Evolutionary conservation across 441 rosid genomes (phyloP).

Genomic region (Populus hybrid): DNA sequence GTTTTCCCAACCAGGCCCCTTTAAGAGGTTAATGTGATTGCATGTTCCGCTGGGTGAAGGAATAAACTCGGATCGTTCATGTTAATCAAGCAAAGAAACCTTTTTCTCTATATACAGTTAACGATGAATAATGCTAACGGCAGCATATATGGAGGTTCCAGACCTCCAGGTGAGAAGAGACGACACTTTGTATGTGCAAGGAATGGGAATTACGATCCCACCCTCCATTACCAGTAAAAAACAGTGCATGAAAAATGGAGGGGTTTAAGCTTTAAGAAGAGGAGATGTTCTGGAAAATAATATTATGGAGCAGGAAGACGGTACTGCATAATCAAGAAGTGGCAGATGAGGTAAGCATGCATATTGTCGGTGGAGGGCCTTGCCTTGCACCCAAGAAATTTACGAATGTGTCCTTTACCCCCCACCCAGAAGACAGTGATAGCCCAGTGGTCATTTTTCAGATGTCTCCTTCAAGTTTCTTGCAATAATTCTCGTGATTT

Average conservation of each 20-base stretch:
- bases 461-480: background rate
- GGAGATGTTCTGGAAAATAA: background rate
- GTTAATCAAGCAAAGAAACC: background rate
- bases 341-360: conserved; percentile 4
- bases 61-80: background rate
- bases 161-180: background rate
- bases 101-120: too few relatives aligned
- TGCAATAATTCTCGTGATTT: background rate
- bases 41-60: too few relatives aligned
- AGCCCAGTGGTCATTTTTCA: background rate
- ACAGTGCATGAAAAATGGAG: background rate
- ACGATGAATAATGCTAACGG: background rate
- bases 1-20: too few relatives aligned
- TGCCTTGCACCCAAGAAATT: background rate
- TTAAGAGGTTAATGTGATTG: too few relatives aligned
- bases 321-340: background rate
- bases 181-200: conserved; percentile 1
- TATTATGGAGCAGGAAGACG: too few relatives aligned
- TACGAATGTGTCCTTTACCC: background rate
- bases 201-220: background rate
- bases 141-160: background rate
- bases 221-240: background rate
- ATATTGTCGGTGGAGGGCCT: conserved; percentile 2
- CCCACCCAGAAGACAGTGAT: background rate
- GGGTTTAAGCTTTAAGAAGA: background rate